phyloP scores from a whole-genome alignment of 1,284 basidiomycete genomes.

The Trichosporon sp. region DNA sequence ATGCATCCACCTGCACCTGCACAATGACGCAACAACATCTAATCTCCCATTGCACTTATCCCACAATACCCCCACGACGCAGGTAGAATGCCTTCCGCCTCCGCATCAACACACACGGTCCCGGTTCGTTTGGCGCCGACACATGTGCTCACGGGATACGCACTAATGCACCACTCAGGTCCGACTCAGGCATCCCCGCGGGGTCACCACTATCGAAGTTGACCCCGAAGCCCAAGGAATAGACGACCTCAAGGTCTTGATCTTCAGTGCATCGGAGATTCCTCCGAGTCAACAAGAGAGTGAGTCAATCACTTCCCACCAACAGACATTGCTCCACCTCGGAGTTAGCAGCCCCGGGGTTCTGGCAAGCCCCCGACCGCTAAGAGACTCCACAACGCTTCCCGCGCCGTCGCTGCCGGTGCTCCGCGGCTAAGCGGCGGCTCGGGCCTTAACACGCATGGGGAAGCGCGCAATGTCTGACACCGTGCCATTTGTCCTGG shows the following conservation, averaged over 20 bases:
- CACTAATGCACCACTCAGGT: conserved; percentile 52
- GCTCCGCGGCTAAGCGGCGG: conserved; percentile 5
- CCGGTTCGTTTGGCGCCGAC: conserved; percentile 5
- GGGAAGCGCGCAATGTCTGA: background rate
- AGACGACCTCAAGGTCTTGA: conserved; percentile 70
- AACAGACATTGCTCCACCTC: background rate
- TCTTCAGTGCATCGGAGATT: conserved; percentile 69
- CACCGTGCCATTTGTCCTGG: background rate
- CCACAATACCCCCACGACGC: background rate
- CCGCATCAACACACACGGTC: background rate
- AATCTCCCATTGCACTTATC: background rate
- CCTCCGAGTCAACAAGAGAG: conserved; percentile 73
- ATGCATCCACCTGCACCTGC: background rate
- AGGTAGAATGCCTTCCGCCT: conserved; percentile 1
- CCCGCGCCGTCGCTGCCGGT: background rate
- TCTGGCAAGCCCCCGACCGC: background rate
- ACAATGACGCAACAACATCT: background rate
- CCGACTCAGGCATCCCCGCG: conserved; percentile 76
- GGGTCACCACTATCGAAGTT: conserved; percentile 72
- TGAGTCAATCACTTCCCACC: conserved; percentile 55
- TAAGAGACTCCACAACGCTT: background rate
- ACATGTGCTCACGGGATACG: conserved; percentile 16
- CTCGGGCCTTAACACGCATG: background rate
- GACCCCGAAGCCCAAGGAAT: conserved; percentile 64
- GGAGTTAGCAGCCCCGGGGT: background rate